A percentile compares a stretch with the other conserved stretches of the same genome.
Evolutionary conservation across 768 basidiomycete species (phyloP).

Genomic region (Paxillus ammoniavirescens): DNA sequence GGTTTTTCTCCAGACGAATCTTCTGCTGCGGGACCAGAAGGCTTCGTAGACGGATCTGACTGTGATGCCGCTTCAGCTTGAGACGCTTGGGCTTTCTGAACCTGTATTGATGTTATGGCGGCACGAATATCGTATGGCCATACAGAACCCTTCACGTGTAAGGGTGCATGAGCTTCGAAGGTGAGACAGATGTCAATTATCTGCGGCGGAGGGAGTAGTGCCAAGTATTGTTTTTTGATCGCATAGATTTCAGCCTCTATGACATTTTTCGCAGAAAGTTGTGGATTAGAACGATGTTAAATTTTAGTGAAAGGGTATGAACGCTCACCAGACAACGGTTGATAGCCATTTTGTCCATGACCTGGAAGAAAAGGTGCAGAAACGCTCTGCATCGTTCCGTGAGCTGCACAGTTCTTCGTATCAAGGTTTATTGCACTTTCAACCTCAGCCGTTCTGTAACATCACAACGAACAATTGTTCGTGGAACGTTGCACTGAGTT

Average conservation of each 20-base stretch:
- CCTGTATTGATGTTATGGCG: constrained; percentile 55
- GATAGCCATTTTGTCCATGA: constrained; percentile 35
- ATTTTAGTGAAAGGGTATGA: constrained; percentile 21
- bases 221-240: constrained; percentile 71
- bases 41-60: constrained; percentile 8
- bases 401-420: constrained; percentile 71
- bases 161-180: constrained; percentile 67
- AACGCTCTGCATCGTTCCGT: constrained; percentile 60
- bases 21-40: constrained; percentile 12
- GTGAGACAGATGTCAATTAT: constrained; percentile 78
- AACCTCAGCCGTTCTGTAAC: constrained; percentile 12
- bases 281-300: constrained; percentile 12
- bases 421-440: constrained; percentile 54
- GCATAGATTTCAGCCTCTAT: constrained; percentile 48
- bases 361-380: constrained; percentile 37
- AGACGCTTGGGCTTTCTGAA: constrained; percentile 22
- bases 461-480: neutral
- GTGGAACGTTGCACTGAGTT: too few relatives aligned
- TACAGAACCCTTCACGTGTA: constrained; percentile 60
- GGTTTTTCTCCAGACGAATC: constrained; percentile 13
- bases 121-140: constrained; percentile 72
- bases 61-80: constrained; percentile 17
- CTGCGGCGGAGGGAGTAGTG: constrained; percentile 63
- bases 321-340: constrained; percentile 36
- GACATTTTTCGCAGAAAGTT: constrained; percentile 28